Evolutionary conservation across 1,284 basidiomycete genomes (phyloP).

Genomic region (Leccinum olivaceoglutinosum): DNA sequence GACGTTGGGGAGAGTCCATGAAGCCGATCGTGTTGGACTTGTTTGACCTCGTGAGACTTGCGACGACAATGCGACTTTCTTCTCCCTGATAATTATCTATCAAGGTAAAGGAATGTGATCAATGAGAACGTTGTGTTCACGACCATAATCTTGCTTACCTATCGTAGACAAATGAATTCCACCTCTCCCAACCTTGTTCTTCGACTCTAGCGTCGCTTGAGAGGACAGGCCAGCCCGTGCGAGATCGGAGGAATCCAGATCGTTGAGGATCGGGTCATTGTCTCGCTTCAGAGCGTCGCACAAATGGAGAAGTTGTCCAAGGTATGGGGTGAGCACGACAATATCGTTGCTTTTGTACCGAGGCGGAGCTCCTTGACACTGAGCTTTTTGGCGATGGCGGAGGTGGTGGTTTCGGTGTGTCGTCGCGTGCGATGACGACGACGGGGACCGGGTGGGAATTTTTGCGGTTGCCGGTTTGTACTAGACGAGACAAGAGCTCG

Average conservation of each 20-base stretch:
- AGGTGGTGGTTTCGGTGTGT: too few species aligned
- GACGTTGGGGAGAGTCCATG: conserved; percentile 55
- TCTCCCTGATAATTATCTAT: conserved; percentile 61
- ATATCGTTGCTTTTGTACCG: conserved; percentile 50
- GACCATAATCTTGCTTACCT: conserved; percentile 30
- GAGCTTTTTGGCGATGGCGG: too few species aligned
- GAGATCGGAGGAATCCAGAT: conserved; percentile 51
- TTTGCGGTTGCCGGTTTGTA: too few species aligned
- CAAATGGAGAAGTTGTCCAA: conserved; percentile 51
- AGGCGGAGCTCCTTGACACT: too few species aligned
- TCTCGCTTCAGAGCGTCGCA: conserved; percentile 39
- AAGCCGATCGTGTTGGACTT: conserved; percentile 50
- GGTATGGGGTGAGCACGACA: conserved; percentile 59
- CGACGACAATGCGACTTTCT: conserved; percentile 57
- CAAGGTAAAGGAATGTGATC: background rate
- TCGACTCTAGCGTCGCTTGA: conserved; percentile 11
- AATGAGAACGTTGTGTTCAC: background rate
- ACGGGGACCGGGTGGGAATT: too few species aligned
- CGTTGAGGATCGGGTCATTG: conserved; percentile 52
- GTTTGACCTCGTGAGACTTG: conserved; percentile 53
- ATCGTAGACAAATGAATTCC: conserved; percentile 50
- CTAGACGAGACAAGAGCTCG: too few species aligned
- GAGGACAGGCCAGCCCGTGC: conserved; percentile 43
- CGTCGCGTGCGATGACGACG: too few species aligned
- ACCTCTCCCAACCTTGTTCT: conserved; percentile 33